Percentiles rank a stretch among this genome's conserved stretches.
Conservation (phyloP, 2,329 filamentous ascomycete species). For the Beauveria varroae region DNA sequence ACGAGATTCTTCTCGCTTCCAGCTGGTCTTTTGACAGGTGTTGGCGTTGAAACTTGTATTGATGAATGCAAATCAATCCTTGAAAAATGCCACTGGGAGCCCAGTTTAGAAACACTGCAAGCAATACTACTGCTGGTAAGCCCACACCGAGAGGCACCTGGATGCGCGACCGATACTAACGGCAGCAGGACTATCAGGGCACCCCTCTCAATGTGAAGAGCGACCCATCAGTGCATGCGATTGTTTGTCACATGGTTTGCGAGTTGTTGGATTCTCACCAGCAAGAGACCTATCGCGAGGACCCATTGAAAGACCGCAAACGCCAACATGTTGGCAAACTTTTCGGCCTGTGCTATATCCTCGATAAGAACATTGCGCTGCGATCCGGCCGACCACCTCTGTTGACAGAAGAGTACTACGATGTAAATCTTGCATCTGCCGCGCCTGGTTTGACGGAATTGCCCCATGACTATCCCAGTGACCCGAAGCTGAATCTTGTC, state of each 20-base stretch:
- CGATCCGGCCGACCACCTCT: slow-evolving; percentile 18
- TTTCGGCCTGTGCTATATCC: slow-evolving; percentile 22
- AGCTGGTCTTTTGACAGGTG: not conserved
- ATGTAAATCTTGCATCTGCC: slow-evolving; percentile 36
- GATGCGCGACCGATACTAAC: not conserved
- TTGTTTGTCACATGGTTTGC: slow-evolving; percentile 13
- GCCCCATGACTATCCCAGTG: slow-evolving; percentile 1
- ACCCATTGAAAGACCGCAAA: not conserved
- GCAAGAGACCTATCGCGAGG: not conserved
- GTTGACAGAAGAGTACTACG: slow-evolving; percentile 39
- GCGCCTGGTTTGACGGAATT: not conserved
- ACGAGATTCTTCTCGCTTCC: not conserved
- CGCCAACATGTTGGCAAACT: slow-evolving; percentile 13
- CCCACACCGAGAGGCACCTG: not conserved
- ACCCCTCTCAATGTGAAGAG: not conserved
- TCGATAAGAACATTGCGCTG: slow-evolving; percentile 21
- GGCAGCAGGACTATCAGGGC: not conserved
- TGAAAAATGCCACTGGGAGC: not conserved
- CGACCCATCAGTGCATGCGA: slow-evolving; percentile 2
- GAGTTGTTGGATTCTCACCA: slow-evolving; percentile 7
- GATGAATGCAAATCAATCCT: not conserved
- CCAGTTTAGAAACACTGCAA: slow-evolving; percentile 12
- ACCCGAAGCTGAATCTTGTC: slow-evolving; percentile 13
- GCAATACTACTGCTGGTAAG: slow-evolving; percentile 14
- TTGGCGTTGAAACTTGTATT: not conserved